Conservation (phyloP, 768 basidiomycete species). For the Mycena olivaceomarginata region DNA sequence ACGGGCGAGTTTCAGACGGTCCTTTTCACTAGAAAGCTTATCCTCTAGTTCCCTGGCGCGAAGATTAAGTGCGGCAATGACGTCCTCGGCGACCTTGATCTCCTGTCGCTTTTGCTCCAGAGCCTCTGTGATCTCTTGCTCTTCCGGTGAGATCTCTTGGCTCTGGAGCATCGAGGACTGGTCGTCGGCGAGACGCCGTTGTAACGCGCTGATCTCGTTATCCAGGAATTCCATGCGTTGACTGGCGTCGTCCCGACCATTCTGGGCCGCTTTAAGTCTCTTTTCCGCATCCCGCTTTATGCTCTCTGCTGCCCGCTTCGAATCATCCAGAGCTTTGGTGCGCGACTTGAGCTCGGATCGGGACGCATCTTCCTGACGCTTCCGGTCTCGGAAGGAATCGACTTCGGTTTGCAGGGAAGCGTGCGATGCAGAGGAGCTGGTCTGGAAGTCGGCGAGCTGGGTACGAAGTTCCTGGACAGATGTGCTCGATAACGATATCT, state of each 20-base stretch:
- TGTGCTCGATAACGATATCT: constrained; percentile 79
- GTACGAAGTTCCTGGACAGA: constrained; percentile 80
- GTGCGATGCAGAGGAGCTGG: constrained; percentile 74
- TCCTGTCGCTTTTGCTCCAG: constrained; percentile 77
- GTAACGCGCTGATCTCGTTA: constrained; percentile 75
- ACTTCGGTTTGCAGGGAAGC: constrained; percentile 83
- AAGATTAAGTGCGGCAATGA: constrained; percentile 75
- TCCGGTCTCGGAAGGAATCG: constrained; percentile 81
- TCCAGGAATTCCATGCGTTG: constrained; percentile 76
- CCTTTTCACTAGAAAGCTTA: constrained; percentile 77
- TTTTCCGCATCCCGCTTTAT: constrained; percentile 92
- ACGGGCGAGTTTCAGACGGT: constrained; percentile 73
- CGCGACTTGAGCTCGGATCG: constrained; percentile 88
- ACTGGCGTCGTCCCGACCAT: constrained; percentile 76
- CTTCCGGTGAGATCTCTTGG: constrained; percentile 66
- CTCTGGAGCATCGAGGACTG: constrained; percentile 69
- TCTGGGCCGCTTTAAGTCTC: constrained; percentile 83
- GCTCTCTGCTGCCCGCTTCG: constrained; percentile 88
- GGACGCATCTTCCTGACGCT: constrained; percentile 88
- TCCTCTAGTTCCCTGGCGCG: constrained; percentile 87
- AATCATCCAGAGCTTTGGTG: constrained; percentile 91
- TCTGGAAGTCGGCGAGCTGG: constrained; percentile 80
- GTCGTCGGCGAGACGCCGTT: constrained; percentile 74
- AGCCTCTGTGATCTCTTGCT: constrained; percentile 71
- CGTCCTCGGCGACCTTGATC: constrained; percentile 80